A percentile compares a stretch with the other conserved stretches of the same genome.
Evolutionary conservation across 805 yeast species (phyloP).

Genomic region (Yarrowia yakushimensis): DNA sequence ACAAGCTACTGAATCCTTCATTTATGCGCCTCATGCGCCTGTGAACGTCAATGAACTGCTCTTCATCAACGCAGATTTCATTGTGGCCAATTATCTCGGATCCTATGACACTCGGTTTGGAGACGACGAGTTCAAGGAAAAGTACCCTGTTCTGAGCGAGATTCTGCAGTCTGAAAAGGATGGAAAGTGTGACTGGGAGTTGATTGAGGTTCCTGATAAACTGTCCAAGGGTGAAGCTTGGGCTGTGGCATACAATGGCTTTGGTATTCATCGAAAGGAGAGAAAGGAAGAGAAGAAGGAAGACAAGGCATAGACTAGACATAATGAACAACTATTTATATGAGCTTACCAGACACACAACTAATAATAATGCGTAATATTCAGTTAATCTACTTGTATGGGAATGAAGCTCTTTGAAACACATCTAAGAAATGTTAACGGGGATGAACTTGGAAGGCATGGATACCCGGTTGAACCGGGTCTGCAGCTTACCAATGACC

Average conservation of each 20-base stretch:
- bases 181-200: constrained; percentile 25
- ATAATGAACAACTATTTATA: not conserved
- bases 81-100: constrained; percentile 50
- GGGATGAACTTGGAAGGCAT: constrained; percentile 60
- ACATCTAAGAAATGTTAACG: constrained; percentile 29
- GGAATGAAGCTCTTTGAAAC: not conserved
- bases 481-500: constrained; percentile 73
- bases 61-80: not conserved
- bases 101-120: constrained; percentile 53
- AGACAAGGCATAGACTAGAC: not conserved
- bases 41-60: constrained; percentile 33
- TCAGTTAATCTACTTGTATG: not conserved
- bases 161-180: constrained; percentile 29
- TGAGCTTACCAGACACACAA: not conserved
- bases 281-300: not conserved
- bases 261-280: constrained; percentile 32
- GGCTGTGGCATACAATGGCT: constrained; percentile 36
- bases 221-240: constrained; percentile 31
- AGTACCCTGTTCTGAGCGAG: constrained; percentile 46
- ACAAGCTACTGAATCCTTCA: constrained; percentile 36
- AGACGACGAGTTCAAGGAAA: constrained; percentile 42
- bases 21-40: constrained; percentile 76
- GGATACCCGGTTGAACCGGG: constrained; percentile 79
- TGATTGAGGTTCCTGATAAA: constrained; percentile 26
- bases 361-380: not conserved